A percentile compares a stretch with the other conserved stretches of the same genome.
These are phyloP conservation scores for Ceratobasidium sp. DNA, from an alignment of 1,284 basidiomycete genomes.

Conservation along the genomic window DNA sequence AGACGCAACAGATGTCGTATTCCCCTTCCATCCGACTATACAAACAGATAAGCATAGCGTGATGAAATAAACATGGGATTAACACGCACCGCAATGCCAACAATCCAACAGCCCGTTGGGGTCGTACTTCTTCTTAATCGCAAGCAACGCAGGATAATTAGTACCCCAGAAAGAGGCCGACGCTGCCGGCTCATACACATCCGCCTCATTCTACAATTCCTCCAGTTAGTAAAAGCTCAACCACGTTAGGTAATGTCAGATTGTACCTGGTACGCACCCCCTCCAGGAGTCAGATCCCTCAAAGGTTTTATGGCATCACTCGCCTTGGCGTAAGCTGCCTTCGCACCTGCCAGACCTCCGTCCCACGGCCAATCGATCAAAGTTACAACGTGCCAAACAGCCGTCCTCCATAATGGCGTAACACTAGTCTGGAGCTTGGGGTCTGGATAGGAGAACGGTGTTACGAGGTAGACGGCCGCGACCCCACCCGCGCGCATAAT, in stretches of 20 bases:
- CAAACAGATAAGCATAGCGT: not conserved
- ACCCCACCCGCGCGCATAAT: not conserved
- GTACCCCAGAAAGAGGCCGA: constrained; percentile 65
- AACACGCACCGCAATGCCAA: constrained; percentile 68
- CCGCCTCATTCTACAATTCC: constrained; percentile 63
- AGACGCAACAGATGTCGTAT: not conserved
- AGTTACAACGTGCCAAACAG: constrained; percentile 58
- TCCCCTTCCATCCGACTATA: constrained; percentile 10
- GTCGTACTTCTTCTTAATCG: constrained; percentile 68
- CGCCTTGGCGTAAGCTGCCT: constrained; percentile 1
- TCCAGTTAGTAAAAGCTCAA: not conserved
- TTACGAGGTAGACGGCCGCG: not conserved
- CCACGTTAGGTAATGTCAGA: not conserved
- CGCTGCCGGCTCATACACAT: constrained; percentile 64
- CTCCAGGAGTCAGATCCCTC: constrained; percentile 33
- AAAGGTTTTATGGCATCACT: constrained; percentile 46
- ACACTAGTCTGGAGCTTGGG: constrained; percentile 59
- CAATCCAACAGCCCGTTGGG: constrained; percentile 65
- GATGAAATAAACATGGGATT: not conserved
- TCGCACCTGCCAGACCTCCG: not conserved
- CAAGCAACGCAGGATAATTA: constrained; percentile 61
- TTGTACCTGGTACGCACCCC: constrained; percentile 19
- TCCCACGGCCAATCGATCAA: constrained; percentile 22
- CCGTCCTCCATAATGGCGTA: constrained; percentile 61
- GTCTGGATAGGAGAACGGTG: constrained; percentile 48